phyloP scores from a whole-genome alignment of 257 asterid genomes.

The Lycium ferocissimum region DNA sequence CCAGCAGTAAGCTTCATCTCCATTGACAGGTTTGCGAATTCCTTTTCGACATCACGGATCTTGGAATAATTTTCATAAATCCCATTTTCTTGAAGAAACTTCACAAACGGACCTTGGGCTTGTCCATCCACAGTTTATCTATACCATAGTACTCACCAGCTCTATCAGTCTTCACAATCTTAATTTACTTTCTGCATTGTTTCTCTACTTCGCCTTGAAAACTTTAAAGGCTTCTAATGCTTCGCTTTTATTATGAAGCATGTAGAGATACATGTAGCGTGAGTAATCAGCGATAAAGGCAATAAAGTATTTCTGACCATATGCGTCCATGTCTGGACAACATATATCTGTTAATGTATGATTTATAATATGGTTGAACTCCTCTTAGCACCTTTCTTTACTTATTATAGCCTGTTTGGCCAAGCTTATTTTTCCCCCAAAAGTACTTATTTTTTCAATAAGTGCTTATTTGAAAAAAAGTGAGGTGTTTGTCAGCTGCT shows the following conservation, averaged over 20 bases:
- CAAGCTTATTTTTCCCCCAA: too few relatives aligned
- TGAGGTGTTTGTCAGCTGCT: too few relatives aligned
- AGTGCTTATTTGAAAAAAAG: too few relatives aligned
- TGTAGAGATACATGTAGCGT: constrained; percentile 30
- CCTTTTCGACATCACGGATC: constrained; percentile 98
- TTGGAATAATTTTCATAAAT: constrained; percentile 40
- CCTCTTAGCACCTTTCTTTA: constrained; percentile 25
- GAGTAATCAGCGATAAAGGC: neutral
- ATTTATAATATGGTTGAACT: neutral
- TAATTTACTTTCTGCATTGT: too few relatives aligned
- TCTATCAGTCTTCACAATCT: too few relatives aligned
- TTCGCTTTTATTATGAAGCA: constrained; percentile 11
- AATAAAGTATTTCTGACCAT: constrained; percentile 29
- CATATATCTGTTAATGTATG: neutral
- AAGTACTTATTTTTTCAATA: too few relatives aligned
- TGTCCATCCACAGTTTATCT: too few relatives aligned
- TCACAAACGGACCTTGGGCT: too few relatives aligned
- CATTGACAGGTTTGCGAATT: constrained; percentile 75
- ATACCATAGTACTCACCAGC: too few relatives aligned
- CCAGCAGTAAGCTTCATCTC: constrained; percentile 98
- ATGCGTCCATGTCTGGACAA: neutral
- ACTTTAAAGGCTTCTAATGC: too few relatives aligned
- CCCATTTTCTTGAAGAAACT: too few relatives aligned
- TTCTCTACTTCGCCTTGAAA: too few relatives aligned
- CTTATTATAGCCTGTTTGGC: constrained; percentile 1